phyloP scores from a whole-genome alignment of 2,329 filamentous ascomycete species.

The Epichloe scottii region DNA sequence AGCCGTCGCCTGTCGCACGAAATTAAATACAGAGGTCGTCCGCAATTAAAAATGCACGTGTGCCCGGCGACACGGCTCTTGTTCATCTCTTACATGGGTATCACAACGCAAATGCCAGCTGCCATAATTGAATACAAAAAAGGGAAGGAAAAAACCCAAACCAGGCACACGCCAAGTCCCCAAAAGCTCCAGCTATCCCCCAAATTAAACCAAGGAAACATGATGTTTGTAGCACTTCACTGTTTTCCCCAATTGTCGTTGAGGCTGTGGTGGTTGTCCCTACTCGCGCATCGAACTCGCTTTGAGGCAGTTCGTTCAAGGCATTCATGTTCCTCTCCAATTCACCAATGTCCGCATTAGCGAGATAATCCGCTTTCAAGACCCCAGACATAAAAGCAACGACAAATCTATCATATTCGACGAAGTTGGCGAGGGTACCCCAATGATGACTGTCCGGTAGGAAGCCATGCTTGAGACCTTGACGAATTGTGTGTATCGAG shows the following conservation, averaged over 20 bases:
- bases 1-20: neutral
- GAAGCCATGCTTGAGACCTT: conserved; percentile 15
- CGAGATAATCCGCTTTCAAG: conserved; percentile 17
- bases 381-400: conserved; percentile 16
- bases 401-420: conserved; percentile 18
- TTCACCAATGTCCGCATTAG: conserved; percentile 13
- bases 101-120: neutral
- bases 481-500: conserved; percentile 15
- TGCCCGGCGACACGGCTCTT: neutral
- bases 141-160: neutral
- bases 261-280: neutral
- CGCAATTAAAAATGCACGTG: neutral
- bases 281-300: conserved; percentile 11
- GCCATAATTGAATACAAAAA: neutral
- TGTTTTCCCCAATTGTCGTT: neutral
- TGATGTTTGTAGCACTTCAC: neutral
- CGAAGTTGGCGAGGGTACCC: conserved; percentile 18
- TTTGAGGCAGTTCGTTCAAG: conserved; percentile 15
- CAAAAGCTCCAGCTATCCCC: neutral
- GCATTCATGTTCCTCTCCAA: conserved; percentile 15
- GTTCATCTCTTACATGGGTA: conserved; percentile 1
- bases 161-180: neutral
- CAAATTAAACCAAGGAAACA: neutral
- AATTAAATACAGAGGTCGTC: neutral
- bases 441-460: conserved; percentile 23